Evolutionary conservation across 1,139 yeast genomes (phyloP), one percentile per base, ranked within the genome.

Genomic region (Scheffersomyces segobiensis): DNA sequence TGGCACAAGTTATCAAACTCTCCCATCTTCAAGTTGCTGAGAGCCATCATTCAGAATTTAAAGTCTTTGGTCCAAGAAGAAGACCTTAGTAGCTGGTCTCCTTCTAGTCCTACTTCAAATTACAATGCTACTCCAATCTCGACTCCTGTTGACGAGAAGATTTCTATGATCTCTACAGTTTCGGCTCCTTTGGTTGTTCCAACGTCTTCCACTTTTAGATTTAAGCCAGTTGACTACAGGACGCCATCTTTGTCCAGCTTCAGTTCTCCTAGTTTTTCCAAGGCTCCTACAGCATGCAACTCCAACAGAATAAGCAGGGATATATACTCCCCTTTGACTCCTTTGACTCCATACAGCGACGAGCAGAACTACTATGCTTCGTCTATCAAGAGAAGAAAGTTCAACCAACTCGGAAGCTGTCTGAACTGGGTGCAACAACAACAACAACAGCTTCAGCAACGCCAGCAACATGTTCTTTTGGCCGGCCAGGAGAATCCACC

Each of bases 11-110:
- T 68, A 50, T 50, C 53, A 17, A 46, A 24, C 26, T 56, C 50
- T 39, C 52, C 46, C 26, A 61, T 60, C 22, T 57, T 61, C 53
- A 60, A 56, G 56, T 56, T 62, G 50, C 64, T 63, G 7, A 91
- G 55, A 7, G 17, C 59, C 1, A 50, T 60, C 55, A 49, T 62
- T 17, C n/a, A 53, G 48, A 52, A 57, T 26, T 61, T 57, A 52
- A 59, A 54, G 53, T 50, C 53, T n/a, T 55, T 60, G 53, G 57
- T 60, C 24, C 26, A 20, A 6, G 50, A 48, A n/a, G 50, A 48
- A 48, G 50, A 48, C 14, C 24, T 19, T 5, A 14, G n/a, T 14
- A 19, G 20, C n/a, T 21, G 24, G 17, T 48, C 50, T 6, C 21
- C 21, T n/a, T 48, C 24, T n/a, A 48, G 50, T 12, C 26, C 50